These are phyloP conservation scores for Pseudogymnoascus pannorum DNA, from an alignment of 2,329 filamentous ascomycete genomes.

Conservation along the genomic window DNA sequence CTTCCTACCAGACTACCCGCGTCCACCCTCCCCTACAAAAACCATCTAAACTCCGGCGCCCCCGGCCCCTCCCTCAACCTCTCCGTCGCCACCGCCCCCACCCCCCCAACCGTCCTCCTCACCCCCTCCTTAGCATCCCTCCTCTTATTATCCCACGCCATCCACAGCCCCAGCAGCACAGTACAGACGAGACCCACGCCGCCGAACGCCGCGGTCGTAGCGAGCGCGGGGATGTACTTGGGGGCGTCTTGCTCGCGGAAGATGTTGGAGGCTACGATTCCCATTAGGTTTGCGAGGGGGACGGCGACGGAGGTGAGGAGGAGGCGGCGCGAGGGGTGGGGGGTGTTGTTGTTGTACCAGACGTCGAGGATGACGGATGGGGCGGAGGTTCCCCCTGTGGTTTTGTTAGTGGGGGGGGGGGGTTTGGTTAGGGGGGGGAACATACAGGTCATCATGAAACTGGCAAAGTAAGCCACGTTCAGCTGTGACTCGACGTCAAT, in stretches of 20 bases:
- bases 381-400: slow-evolving; percentile 22
- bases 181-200: slow-evolving; percentile 51
- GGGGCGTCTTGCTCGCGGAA: slow-evolving; percentile 58
- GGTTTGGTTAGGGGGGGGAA: neutral
- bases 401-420: neutral
- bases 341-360: slow-evolving; percentile 57
- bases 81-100: slow-evolving; percentile 47
- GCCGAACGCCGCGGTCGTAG: slow-evolving; percentile 59
- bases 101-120: slow-evolving; percentile 22
- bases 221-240: slow-evolving; percentile 58
- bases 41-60: slow-evolving; percentile 51
- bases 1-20: neutral
- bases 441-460: slow-evolving; percentile 58
- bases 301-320: slow-evolving; percentile 56
- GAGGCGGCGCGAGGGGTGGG: slow-evolving; percentile 54
- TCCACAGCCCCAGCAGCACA: slow-evolving; percentile 48
- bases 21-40: slow-evolving; percentile 30
- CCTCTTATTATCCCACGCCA: slow-evolving; percentile 46
- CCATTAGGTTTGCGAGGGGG: slow-evolving; percentile 59
- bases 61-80: slow-evolving; percentile 47
- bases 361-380: slow-evolving; percentile 26
- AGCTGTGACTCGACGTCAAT: slow-evolving; percentile 48
- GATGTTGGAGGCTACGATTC: slow-evolving; percentile 61
- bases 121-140: slow-evolving; percentile 15
- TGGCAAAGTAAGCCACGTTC: slow-evolving; percentile 55